A percentile compares a stretch with the other conserved stretches of the same genome.
Evolutionary conservation across 2,329 filamentous ascomycete genomes (phyloP).

Genomic region (Lomentospora prolificans): DNA sequence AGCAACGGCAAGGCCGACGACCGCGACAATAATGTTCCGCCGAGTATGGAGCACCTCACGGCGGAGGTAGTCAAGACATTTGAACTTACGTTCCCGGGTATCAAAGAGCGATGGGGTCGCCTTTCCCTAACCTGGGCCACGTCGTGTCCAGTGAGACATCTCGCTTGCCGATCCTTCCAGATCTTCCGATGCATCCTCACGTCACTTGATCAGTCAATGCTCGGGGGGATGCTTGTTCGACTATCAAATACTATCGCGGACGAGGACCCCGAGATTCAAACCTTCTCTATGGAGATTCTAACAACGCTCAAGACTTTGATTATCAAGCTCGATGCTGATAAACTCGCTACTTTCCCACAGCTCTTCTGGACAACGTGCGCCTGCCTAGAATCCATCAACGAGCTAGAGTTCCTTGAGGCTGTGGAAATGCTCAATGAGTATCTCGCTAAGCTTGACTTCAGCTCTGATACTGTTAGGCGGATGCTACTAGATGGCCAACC

Average conservation of each 20-base stretch:
- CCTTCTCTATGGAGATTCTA: slow-evolving; percentile 95
- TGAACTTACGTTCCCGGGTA: slow-evolving; percentile 69
- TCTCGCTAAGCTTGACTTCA: slow-evolving; percentile 73
- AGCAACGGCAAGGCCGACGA: slow-evolving; percentile 70
- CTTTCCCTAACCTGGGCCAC: slow-evolving; percentile 92
- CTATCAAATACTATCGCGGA: slow-evolving; percentile 96
- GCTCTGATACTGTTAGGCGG: slow-evolving; percentile 54
- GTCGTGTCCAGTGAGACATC: slow-evolving; percentile 86
- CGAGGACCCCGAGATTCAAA: slow-evolving; percentile 86
- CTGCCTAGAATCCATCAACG: slow-evolving; percentile 92
- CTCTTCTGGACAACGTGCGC: slow-evolving; percentile 97
- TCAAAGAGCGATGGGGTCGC: slow-evolving; percentile 86
- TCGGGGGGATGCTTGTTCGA: slow-evolving; percentile 91
- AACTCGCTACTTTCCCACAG: slow-evolving; percentile 83
- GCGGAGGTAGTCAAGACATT: slow-evolving; percentile 78
- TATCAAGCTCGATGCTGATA: slow-evolving; percentile 66
- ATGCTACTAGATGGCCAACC: slow-evolving; percentile 72
- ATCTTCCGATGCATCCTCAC: slow-evolving; percentile 91
- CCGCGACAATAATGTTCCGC: slow-evolving; percentile 69
- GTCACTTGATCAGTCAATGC: slow-evolving; percentile 83
- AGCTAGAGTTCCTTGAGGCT: slow-evolving; percentile 86
- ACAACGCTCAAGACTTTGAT: slow-evolving; percentile 91
- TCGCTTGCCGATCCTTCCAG: slow-evolving; percentile 95
- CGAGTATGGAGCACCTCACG: slow-evolving; percentile 79
- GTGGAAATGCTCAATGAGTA: slow-evolving; percentile 85